Evolutionary conservation across 2,329 filamentous ascomycete genomes (phyloP).

Genomic region (Scedosporium boydii): DNA sequence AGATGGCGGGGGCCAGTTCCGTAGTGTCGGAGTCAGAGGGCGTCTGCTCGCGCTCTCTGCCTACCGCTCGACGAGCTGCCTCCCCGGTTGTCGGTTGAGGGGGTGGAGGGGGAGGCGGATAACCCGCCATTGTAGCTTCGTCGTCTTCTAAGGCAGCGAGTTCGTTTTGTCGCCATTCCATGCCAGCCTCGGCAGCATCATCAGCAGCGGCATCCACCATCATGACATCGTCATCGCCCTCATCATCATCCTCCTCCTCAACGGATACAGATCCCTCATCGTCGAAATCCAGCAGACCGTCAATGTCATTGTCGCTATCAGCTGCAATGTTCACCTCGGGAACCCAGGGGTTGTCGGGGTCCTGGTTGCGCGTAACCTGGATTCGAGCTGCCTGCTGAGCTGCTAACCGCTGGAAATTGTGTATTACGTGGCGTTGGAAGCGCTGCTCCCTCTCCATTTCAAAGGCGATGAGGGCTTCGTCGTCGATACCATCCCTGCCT

Average conservation of each 20-base stretch:
- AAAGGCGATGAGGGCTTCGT: constrained; percentile 59
- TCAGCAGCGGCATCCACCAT: constrained; percentile 44
- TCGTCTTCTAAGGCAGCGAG: constrained; percentile 59
- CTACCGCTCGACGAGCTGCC: constrained; percentile 29
- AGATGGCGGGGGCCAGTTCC: constrained; percentile 54
- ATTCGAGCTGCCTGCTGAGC: constrained; percentile 13
- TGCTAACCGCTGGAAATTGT: constrained; percentile 18
- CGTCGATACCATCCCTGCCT: constrained; percentile 70
- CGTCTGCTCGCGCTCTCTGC: constrained; percentile 51
- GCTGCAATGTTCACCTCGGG: constrained; percentile 33
- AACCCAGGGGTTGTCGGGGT: constrained; percentile 24
- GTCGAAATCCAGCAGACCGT: constrained; percentile 21
- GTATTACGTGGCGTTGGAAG: constrained; percentile 25
- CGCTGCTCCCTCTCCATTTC: constrained; percentile 23
- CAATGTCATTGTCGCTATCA: constrained; percentile 32
- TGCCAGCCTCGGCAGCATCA: constrained; percentile 30
- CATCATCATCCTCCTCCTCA: constrained; percentile 31
- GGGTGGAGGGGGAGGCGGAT: constrained; percentile 54
- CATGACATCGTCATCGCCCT: constrained; percentile 47
- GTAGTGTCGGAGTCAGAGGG: constrained; percentile 66
- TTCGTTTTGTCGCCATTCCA: constrained; percentile 46
- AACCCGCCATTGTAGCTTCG: constrained; percentile 70
- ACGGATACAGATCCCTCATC: constrained; percentile 23
- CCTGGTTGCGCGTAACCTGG: constrained; percentile 9
- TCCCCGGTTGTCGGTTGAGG: constrained; percentile 38